phyloP scores from a whole-genome alignment of 2,329 filamentous ascomycete genomes.

The Lecanoromycetidae sp. region DNA sequence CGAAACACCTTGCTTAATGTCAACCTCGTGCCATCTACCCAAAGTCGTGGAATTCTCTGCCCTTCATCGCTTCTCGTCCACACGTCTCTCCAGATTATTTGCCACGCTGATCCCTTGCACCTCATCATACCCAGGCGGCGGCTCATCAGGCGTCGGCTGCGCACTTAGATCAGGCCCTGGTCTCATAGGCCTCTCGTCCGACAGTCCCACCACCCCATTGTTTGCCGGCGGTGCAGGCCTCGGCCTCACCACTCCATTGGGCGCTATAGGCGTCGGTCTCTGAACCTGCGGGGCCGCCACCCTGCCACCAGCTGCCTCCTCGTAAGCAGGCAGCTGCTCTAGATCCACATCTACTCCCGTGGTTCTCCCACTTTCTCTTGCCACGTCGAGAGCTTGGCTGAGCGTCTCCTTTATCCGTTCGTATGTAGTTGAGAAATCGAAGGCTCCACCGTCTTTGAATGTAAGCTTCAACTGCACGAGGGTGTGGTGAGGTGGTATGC shows the following conservation, averaged over 20 bases:
- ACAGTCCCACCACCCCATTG: conserved; percentile 17
- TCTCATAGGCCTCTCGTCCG: background rate
- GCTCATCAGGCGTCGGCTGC: conserved; percentile 50
- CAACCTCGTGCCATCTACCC: too few relatives aligned
- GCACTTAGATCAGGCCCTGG: conserved; percentile 18
- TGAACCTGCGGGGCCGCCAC: conserved; percentile 21
- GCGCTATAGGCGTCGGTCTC: conserved; percentile 20
- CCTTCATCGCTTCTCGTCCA: conserved; percentile 11
- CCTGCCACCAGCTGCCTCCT: conserved; percentile 40
- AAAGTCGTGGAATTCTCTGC: too few relatives aligned
- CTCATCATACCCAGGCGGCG: conserved; percentile 85
- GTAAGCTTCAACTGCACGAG: conserved; percentile 69
- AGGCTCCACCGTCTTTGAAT: conserved; percentile 92
- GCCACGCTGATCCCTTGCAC: conserved; percentile 71
- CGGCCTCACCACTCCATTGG: conserved; percentile 19
- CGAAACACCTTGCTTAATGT: too few relatives aligned
- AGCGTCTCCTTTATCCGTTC: conserved; percentile 75
- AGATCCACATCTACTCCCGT: conserved; percentile 42
- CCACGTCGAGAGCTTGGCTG: conserved; percentile 65
- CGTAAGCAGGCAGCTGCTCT: conserved; percentile 81
- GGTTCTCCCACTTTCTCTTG: conserved; percentile 52
- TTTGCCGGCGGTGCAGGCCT: conserved; percentile 16
- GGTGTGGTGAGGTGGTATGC: conserved; percentile 61
- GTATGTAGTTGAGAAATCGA: conserved; percentile 73
- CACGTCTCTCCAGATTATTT: conserved; percentile 50